These are phyloP conservation scores for Taiozyma sp. DNA, from an alignment of 1,139 yeast species.

Conservation along the genomic window DNA sequence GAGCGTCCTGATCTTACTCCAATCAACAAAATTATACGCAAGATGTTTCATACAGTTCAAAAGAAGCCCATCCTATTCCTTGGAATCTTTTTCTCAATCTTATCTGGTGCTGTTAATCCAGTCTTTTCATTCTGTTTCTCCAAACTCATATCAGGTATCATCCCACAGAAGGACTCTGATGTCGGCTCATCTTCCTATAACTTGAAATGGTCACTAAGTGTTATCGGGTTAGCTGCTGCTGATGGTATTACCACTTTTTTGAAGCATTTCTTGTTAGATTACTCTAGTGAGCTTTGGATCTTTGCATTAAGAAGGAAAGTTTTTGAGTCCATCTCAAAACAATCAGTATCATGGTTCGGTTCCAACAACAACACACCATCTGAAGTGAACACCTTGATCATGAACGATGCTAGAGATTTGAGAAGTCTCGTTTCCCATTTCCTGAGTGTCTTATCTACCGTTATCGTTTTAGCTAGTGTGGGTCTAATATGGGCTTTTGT, in stretches of 20 bases:
- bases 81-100: slow-evolving; percentile 51
- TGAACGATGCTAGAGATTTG: slow-evolving; percentile 80
- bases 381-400: slow-evolving; percentile 58
- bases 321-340: slow-evolving; percentile 45
- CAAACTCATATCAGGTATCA: slow-evolving; percentile 53
- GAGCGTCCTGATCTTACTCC: slow-evolving; percentile 25
- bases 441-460: slow-evolving; percentile 47
- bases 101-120: slow-evolving; percentile 68
- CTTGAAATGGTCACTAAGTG: slow-evolving; percentile 62
- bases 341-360: slow-evolving; percentile 54
- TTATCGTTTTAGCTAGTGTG: slow-evolving; percentile 46
- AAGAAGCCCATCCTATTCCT: slow-evolving; percentile 34
- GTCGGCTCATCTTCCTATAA: slow-evolving; percentile 34
- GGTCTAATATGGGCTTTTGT: slow-evolving; percentile 77
- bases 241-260: slow-evolving; percentile 58
- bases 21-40: slow-evolving; percentile 32
- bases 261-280: slow-evolving; percentile 47
- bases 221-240: slow-evolving; percentile 52
- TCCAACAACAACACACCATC: slow-evolving; percentile 39
- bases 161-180: slow-evolving; percentile 30
- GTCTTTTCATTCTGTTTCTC: slow-evolving; percentile 77
- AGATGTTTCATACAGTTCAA: slow-evolving; percentile 32
- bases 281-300: slow-evolving; percentile 69
- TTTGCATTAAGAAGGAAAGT: slow-evolving; percentile 45
- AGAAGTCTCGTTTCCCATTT: slow-evolving; percentile 61